Base-by-base conservation (phyloP, 306 rosid species). In the Alnus glutinosa region DNA sequence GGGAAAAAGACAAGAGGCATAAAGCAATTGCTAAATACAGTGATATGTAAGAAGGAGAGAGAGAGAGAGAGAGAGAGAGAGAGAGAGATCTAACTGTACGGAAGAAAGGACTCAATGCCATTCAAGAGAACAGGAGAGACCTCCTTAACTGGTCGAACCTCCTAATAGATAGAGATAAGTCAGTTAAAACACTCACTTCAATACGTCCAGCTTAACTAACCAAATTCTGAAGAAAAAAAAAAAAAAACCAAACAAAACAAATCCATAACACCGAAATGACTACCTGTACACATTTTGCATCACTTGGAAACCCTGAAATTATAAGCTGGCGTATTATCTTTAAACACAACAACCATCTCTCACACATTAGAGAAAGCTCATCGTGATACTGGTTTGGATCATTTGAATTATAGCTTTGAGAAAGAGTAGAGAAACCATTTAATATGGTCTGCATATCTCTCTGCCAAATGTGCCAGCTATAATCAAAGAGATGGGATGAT, bases 381-480 rank as follows among this genome's bases (percentile, higher is more conserved):
- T 88, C 84, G 15, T 83, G 92, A 79, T 82, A 90, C 76, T 89
- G 91, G 82, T 92, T 88, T 75, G 81, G 82, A 74, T 89, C 83
- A 90, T 85, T 85, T 54, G 94, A 79, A 88, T 78, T 85, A 80
- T 78, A 84, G 87, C 78, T 87, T 75, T 84, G 93, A 83, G 97
- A 77, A 77, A 95, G 85, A 74, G 91, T 82, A 34, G 96, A 87
- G 86, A 92, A 95, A 69, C 97, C 90, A 78, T 85, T 94, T 82
- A 95, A 76, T 59, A 95, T 89, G 75, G 90, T 83, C 80, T 95
- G 97, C 81, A 92, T 86, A 74, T 95, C 97, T 55, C 87, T 87
- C 87, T 95, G 97, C 98, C 98, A 94, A 75, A 94, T 94, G 76
- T 78, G 93, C 98, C 98, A 94, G 86, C 95, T 86, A 83, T 87